Percentiles rank a stretch among this genome's conserved stretches.
Evolutionary conservation across 441 rosid species (phyloP).

Genomic region (Populus hybrid): DNA sequence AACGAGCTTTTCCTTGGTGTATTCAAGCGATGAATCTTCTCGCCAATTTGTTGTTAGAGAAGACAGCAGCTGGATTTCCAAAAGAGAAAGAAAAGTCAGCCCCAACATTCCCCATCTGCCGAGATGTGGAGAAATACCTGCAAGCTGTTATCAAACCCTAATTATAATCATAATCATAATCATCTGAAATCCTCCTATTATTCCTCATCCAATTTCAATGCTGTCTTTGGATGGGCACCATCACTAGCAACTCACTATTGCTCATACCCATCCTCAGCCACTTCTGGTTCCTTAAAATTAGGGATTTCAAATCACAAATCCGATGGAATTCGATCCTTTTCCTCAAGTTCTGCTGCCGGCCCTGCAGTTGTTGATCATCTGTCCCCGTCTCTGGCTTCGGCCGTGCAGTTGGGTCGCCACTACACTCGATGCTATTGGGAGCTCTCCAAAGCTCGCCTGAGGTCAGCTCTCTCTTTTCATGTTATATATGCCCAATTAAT

Average conservation of each 20-base stretch:
- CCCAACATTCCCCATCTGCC: no score
- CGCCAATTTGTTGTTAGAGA: neutral
- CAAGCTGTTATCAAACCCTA: no score
- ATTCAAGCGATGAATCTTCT: neutral
- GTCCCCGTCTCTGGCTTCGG: slow-evolving; percentile 19
- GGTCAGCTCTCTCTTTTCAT: slow-evolving; percentile 31
- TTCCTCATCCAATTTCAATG: no score
- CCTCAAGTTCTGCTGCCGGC: slow-evolving; percentile 26
- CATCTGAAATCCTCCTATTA: no score
- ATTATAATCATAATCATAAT: no score
- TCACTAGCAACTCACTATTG: neutral
- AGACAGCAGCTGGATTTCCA: neutral
- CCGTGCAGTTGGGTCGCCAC: slow-evolving; percentile 40
- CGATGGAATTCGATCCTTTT: slow-evolving; percentile 10
- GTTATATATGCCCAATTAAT: neutral
- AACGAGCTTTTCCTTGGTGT: neutral
- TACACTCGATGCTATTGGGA: slow-evolving; percentile 87
- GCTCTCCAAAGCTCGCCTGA: slow-evolving; percentile 95
- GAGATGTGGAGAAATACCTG: no score
- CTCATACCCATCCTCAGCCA: no score
- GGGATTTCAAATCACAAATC: no score
- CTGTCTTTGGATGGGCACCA: no score
- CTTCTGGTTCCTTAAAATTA: no score
- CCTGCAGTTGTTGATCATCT: slow-evolving; percentile 16
- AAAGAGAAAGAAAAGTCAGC: neutral